Base-by-base conservation (phyloP, 1,139 yeast species). In the Saccharomycopsis phalli region DNA sequence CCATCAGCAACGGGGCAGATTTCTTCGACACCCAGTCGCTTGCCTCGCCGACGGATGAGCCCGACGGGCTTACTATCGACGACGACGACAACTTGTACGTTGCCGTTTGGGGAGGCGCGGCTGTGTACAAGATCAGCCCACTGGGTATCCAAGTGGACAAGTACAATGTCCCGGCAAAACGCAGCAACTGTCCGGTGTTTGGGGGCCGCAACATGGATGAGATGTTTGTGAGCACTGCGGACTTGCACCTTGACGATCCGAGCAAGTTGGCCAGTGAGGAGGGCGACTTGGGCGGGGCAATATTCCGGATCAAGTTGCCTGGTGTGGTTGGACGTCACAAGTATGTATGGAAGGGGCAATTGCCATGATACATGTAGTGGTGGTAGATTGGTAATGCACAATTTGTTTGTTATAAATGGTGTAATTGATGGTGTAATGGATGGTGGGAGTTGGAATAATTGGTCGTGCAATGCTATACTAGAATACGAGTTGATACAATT, bases 1-100 rank as follows among this genome's bases (percentile, higher is more conserved):
- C 53, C 14, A 56, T 77, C 35, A 49, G 66, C 27, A 69, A 75
- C 53, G 68, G 69, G 41, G 52, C 58, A 31, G 55, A 59, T 18
- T 69, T 68, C 49, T 61, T 77, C 34, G 61, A 69, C 32, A 52
- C 70, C 26, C 56, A 60, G 6, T 59, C 54, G 1, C 48, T 56
- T 44, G 53, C 53, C 38, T 48, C 61, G 45, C 66, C 80, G 2
- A 21, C 14, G 8, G n/a, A 29, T 22, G 91, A 76, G 53, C 95
- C 96, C 0, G 97, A 88, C 58, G 97, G 97, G 27, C 66, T 82
- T 50, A 67, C 78, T 17, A 62, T 81, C 48, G 76, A 83, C 38
- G 59, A 60, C 7, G 68, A 73, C 36, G 82, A 79, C n/a, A 68
- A 74, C 43, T 57, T 88, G 29, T 83, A 74, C 62, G 63, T 77